Conservation (phyloP, 257 asterid genomes). For the Fraxinus excelsior region DNA sequence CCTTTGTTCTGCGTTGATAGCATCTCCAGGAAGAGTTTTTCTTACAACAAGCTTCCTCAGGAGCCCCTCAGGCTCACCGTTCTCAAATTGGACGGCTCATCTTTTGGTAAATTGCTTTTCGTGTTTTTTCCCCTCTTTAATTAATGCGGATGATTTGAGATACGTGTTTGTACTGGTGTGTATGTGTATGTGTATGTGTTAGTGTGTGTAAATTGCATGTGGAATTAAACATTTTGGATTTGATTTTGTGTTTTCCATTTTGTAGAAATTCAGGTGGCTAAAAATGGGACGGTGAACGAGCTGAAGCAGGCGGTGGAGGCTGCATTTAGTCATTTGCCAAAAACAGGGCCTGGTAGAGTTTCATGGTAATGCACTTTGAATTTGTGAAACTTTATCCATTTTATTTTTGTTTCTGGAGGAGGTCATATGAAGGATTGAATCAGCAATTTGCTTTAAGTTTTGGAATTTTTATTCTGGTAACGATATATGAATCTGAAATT, state of each 20-base stretch:
- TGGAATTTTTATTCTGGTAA: background rate
- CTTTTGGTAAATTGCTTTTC: conserved; percentile 50
- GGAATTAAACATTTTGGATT: background rate
- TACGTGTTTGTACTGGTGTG: background rate
- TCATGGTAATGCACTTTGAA: conserved; percentile 63
- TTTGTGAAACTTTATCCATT: background rate
- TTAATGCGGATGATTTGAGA: background rate
- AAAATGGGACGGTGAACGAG: conserved; percentile 66
- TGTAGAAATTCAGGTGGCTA: conserved; percentile 67
- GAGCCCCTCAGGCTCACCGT: conserved; percentile 61
- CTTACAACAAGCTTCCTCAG: conserved; percentile 54
- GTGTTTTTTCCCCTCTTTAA: background rate
- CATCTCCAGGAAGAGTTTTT: conserved; percentile 36
- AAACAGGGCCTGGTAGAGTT: conserved; percentile 58
- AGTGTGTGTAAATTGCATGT: background rate
- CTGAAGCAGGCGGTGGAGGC: conserved; percentile 79
- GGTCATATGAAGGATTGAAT: background rate
- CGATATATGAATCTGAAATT: background rate
- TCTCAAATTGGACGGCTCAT: conserved; percentile 77
- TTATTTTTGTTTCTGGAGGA: background rate
- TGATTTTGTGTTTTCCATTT: conserved; percentile 11
- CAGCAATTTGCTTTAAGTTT: background rate
- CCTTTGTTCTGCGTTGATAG: conserved; percentile 11
- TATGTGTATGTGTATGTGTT: background rate
- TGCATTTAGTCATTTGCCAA: conserved; percentile 71